Base-by-base conservation (phyloP, 164 flowering plant species). In the Protea cynaroides region DNA sequence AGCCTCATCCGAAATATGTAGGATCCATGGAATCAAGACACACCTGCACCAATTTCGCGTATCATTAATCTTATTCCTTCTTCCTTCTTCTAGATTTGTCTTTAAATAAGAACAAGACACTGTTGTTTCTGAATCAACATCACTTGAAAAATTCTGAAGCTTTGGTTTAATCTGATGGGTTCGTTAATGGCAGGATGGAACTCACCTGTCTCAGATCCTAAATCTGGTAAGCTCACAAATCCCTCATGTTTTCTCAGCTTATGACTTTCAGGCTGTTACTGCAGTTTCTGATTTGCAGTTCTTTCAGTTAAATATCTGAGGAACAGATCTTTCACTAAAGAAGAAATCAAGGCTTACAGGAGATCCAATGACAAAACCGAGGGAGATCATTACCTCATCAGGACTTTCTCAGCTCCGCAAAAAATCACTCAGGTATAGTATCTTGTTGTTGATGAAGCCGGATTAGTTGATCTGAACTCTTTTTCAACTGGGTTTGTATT, bases 181-280 rank as follows among this genome's bases (percentile, higher is more conserved):
- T 89, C 96, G 76, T 70, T 89, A 63, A 75, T 89, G 86, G 81
- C 83, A 36, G 97, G 95, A 52, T 90, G 97, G 97, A 82, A 85
- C 62, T 83, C 91, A 0, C 85, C 72, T 21, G 68, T 69, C 14
- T 23, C 38, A 12, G 85, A 88, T 77, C 76, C 86, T 25, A 75
- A 84, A 65, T 15, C 65, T 66, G 82, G 96, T 86, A 75, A n/a
- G 63, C 23, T 59, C 51, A n/a, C 58, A 49, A 2, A 9, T 17
- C 51, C 12, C 40, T 12, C 19, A 43, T 17, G 13, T 18, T 44
- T 52, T 51, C 43, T 17, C 18, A 8, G 14, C 69, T 47, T 11
- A 13, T 9, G 36, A n/a, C 3, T 15, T 66, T 47, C 17, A 3
- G 19, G 3, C 24, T 19, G 0, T 25, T 62, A 21, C 14, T 50